Base-by-base conservation (phyloP, 2,329 filamentous ascomycete species). In the Chaetomium globosum region DNA sequence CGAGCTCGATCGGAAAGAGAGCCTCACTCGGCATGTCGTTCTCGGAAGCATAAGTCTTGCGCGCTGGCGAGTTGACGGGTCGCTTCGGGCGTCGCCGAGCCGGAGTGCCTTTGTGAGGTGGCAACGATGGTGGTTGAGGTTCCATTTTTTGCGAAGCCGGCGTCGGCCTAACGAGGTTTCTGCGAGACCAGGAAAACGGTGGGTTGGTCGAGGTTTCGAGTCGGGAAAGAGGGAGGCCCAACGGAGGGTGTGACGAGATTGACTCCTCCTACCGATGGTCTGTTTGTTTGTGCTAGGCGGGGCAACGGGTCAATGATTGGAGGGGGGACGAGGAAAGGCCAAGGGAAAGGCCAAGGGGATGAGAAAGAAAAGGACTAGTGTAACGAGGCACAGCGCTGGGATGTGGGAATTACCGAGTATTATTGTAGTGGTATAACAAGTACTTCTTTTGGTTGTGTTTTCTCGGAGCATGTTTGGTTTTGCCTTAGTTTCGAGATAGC, bases 1-100 rank as follows among this genome's bases (percentile, higher is more conserved):
- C 55, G 31, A 75, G 72, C 54, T 74, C 79, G 72, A 68, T 79
- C 73, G 70, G 76, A 69, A 72, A 74, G 59, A 70, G 71, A 65
- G 71, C 77, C 68, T 75, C 77, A 68, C 68, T 75, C 53, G 73
- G 75, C 69, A 77, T 75, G 70, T 87, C 85, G 70, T 83, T 86
- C 73, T 87, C 85, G 3, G 85, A 87, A 28, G 82, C 84, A 71
- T 87, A 86, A n/a, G 80, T 81, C 74, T 83, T 86, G 66, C 81
- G 81, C 12, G 76, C 76, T 19, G 80, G 72, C 21, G 74, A 72
- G 60, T 74, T 76, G 51, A 76, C 70, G 68, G 71, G 74, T 69
- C 76, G 74, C 65, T 79, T 74, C 73, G 76, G 70, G 73, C 79
- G 74, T 73, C 81, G 77, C 70, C 80, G 73, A 67, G 74, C 77